phyloP scores from a whole-genome alignment of 768 basidiomycete genomes.

The Wakefieldia striispora region DNA sequence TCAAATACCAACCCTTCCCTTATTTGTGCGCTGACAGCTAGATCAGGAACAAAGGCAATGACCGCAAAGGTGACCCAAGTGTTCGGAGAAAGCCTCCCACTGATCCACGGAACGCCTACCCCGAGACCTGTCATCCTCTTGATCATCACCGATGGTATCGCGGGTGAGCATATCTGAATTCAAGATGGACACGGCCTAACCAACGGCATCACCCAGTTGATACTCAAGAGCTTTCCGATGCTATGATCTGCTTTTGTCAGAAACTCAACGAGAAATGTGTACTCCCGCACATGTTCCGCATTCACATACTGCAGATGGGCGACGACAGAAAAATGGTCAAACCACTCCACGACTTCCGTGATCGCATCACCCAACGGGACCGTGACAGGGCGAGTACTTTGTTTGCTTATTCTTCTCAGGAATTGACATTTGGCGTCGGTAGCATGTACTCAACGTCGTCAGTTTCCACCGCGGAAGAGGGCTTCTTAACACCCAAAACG shows the following conservation, averaged over 20 bases:
- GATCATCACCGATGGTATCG: slow-evolving; percentile 21
- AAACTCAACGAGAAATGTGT: slow-evolving; percentile 8
- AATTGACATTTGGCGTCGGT: neutral
- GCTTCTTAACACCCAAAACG: slow-evolving; percentile 16
- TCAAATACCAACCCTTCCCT: neutral
- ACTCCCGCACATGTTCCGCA: slow-evolving; percentile 19
- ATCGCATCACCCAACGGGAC: slow-evolving; percentile 16
- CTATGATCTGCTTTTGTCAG: slow-evolving; percentile 8
- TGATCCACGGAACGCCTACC: neutral
- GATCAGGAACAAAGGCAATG: slow-evolving; percentile 15
- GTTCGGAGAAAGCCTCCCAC: slow-evolving; percentile 15
- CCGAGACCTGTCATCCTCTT: slow-evolving; percentile 12
- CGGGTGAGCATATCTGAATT: slow-evolving; percentile 7
- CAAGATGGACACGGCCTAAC: neutral
- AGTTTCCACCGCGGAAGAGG: slow-evolving; percentile 26
- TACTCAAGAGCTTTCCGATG: slow-evolving; percentile 8
- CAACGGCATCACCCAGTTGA: slow-evolving; percentile 8
- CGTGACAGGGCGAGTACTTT: slow-evolving; percentile 9
- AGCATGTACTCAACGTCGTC: slow-evolving; percentile 22
- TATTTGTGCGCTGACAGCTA: neutral
- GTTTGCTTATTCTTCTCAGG: neutral
- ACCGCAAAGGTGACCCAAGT: slow-evolving; percentile 16
- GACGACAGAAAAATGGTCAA: slow-evolving; percentile 20
- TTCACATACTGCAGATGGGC: slow-evolving; percentile 25
- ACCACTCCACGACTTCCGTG: slow-evolving; percentile 23